Percentiles rank a stretch among this genome's conserved stretches.
phyloP scores from a whole-genome alignment of 208 protist species.

The Trichomonas tenax region DNA sequence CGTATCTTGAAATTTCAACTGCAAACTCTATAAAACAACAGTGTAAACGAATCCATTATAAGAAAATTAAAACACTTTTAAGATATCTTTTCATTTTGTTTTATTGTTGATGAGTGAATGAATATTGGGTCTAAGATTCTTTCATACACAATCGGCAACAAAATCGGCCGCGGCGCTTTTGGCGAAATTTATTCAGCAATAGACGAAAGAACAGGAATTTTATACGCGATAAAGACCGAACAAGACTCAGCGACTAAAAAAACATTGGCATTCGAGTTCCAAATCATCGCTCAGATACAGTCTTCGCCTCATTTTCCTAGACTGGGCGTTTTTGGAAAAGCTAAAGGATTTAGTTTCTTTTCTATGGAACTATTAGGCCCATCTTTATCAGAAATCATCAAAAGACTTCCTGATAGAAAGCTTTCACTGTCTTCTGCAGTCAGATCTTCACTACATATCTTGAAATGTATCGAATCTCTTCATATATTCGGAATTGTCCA shows the following conservation, averaged over 20 bases:
- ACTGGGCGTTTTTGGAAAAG: neutral
- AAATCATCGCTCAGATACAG: neutral
- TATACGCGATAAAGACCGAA: neutral
- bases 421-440: neutral
- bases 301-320: neutral
- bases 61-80: too few species aligned
- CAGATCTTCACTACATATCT: neutral
- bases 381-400: neutral
- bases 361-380: neutral
- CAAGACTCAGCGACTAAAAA: neutral
- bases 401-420: neutral
- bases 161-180: neutral
- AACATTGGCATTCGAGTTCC: neutral
- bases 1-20: too few species aligned
- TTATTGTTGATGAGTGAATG: too few species aligned
- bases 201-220: neutral
- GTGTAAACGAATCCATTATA: too few species aligned
- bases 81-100: too few species aligned
- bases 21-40: too few species aligned
- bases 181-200: neutral
- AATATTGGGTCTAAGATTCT: neutral
- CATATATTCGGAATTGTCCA: neutral
- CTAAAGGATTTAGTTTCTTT: neutral
- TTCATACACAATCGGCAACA: neutral
- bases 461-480: neutral